phyloP scores from a whole-genome alignment of 1,284 basidiomycete genomes.

The Thecaphora frezii region DNA sequence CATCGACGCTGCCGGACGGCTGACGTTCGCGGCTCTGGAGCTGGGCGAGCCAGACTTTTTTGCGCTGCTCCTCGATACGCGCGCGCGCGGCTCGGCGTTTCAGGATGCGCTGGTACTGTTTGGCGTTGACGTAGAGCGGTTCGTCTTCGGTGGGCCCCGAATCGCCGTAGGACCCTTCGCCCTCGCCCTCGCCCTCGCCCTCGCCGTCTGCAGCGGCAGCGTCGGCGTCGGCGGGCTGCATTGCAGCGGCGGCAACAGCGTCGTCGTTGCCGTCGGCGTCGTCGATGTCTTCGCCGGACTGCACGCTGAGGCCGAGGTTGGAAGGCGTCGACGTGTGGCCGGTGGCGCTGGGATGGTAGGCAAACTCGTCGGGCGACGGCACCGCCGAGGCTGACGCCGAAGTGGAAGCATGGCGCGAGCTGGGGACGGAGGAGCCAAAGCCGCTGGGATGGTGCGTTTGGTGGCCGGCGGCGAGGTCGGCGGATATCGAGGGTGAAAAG shows the following conservation, averaged over 20 bases:
- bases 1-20: slow-evolving; percentile 15
- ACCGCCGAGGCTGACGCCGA: slow-evolving; percentile 9
- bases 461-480: slow-evolving; percentile 18
- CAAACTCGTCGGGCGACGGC: slow-evolving; percentile 13
- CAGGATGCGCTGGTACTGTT: slow-evolving; percentile 56
- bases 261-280: background rate
- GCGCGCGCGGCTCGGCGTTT: slow-evolving; percentile 49
- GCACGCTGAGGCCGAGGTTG: slow-evolving; percentile 24
- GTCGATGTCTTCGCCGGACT: background rate
- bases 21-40: slow-evolving; percentile 39
- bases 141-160: slow-evolving; percentile 42
- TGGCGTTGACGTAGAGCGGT: slow-evolving; percentile 57
- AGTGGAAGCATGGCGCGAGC: slow-evolving; percentile 21
- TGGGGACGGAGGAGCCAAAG: slow-evolving; percentile 13
- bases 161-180: too few relatives aligned
- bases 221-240: slow-evolving; percentile 3
- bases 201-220: slow-evolving; percentile 5
- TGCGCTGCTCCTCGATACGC: slow-evolving; percentile 51
- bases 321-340: slow-evolving; percentile 15
- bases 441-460: slow-evolving; percentile 15
- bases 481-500: slow-evolving; percentile 19
- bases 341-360: slow-evolving; percentile 7
- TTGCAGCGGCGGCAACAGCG: slow-evolving; percentile 12
- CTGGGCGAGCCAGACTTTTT: slow-evolving; percentile 35
- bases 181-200: background rate